Percentiles rank a stretch among this genome's conserved stretches.
phyloP scores from a whole-genome alignment of 345 rosid genomes.

The Triadica sebifera region DNA sequence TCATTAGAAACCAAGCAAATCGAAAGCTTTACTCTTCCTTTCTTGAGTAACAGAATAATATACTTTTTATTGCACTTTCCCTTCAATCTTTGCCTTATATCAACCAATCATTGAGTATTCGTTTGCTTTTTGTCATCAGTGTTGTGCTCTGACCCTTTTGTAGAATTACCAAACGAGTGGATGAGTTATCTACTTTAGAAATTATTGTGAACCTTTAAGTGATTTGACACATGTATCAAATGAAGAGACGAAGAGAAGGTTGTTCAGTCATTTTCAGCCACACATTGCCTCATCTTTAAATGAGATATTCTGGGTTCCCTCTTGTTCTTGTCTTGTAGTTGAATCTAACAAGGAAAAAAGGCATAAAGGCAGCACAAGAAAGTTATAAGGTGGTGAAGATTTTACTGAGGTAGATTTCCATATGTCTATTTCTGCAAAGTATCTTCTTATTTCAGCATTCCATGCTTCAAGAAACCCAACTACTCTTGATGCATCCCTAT shows the following conservation, averaged over 20 bases:
- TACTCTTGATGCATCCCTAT: constrained; percentile 85
- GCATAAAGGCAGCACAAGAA: constrained; percentile 34
- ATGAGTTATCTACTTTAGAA: constrained; percentile 55
- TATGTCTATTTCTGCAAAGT: constrained; percentile 78
- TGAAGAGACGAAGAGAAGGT: constrained; percentile 77
- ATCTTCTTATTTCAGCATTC: constrained; percentile 89
- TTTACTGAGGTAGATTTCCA: constrained; percentile 59
- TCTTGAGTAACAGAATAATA: constrained; percentile 61
- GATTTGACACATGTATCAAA: constrained; percentile 50
- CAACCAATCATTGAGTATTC: constrained; percentile 7
- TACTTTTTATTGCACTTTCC: neutral
- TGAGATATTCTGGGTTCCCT: constrained; percentile 59
- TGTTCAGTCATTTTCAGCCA: constrained; percentile 64
- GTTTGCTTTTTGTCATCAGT: constrained; percentile 44
- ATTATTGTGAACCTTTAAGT: constrained; percentile 68
- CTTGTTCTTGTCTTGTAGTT: constrained; percentile 38
- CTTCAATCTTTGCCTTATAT: constrained; percentile 2
- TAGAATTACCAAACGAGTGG: constrained; percentile 65
- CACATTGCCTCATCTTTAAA: constrained; percentile 56
- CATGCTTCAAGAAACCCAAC: constrained; percentile 95
- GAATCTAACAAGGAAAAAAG: constrained; percentile 38
- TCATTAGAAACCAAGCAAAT: constrained; percentile 59
- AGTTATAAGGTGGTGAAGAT: constrained; percentile 35
- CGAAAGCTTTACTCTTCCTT: constrained; percentile 64
- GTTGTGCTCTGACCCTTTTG: constrained; percentile 66